Evolutionary conservation across 2,329 filamentous ascomycete species (phyloP), one percentile per base, ranked within the genome.

Genomic region (Ceratocystiopsis sp.): DNA sequence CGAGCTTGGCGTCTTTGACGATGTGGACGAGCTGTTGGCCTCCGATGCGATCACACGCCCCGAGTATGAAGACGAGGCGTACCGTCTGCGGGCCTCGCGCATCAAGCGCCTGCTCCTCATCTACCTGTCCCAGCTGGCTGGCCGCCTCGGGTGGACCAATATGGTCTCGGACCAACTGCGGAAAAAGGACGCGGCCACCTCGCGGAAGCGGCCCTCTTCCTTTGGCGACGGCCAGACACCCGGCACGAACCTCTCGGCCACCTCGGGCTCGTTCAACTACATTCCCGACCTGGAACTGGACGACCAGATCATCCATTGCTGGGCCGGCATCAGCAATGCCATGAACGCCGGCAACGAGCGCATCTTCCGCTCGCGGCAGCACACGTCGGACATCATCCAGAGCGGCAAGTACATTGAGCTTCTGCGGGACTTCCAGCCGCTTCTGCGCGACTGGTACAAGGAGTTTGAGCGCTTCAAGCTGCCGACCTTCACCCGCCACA

Each of bases 1-100:
- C 51, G 91, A 98, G 59, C 75, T 98, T 32, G 91, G 91, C 12
- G 85, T 98, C 2, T 98, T 96, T 53, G 91, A 96, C 51, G 78
- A 87, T 46, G 84, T 87, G 50, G 84, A 83, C 45, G 82, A 87
- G 53, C 57, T 76, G 52, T 60, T 79, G 44, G 70, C 69, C 46
- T 65, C 74, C 41, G 65, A 71, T 46, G 65, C 71, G 47, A 75
- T 77, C 50, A 69, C 69, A 15, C 66, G 73, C 32, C 74, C 74
- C 4, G 73, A 80, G 55, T 80, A 78, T 46, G 78, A 86, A 46
- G 82, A 93, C 46, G 78, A 83, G 52, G 68, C 71, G 0, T 87
- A 87, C 53, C 77, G 84, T 29, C 75, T 84, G 44, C 75, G 87
- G 38, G 82, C 83, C 37, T 73, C 74, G 51, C 83, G 89, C 47